Conservation (phyloP, 129 eudicot species). For the Flaveria sonorensis region DNA sequence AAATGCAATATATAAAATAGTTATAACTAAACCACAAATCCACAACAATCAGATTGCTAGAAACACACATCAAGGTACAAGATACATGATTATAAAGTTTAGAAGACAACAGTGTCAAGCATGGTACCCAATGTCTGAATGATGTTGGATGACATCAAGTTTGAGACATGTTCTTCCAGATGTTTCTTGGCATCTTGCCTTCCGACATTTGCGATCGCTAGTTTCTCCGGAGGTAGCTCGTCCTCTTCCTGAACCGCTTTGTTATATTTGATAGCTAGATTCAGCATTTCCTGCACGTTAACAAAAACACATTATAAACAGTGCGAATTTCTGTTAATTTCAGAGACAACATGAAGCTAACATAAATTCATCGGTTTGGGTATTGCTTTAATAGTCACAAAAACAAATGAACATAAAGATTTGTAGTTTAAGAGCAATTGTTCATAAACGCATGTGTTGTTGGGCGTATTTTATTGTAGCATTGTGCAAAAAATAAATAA, state of each 20-base stretch:
- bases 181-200: constrained; percentile 94
- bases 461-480: neutral
- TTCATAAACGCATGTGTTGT: neutral
- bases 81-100: constrained; percentile 20
- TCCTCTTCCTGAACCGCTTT: constrained; percentile 96
- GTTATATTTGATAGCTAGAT: constrained; percentile 68
- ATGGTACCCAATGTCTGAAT: constrained; percentile 84
- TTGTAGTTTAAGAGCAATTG: neutral
- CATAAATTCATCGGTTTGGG: neutral
- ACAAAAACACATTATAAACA: neutral
- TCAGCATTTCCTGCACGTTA: constrained; percentile 71
- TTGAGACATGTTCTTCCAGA: constrained; percentile 92
- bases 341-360: neutral
- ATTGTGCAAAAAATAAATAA: neutral
- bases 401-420: neutral
- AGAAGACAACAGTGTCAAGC: constrained; percentile 91
- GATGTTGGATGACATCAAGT: constrained; percentile 86
- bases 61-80: constrained; percentile 20
- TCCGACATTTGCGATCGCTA: constrained; percentile 89
- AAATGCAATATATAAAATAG: neutral
- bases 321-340: neutral
- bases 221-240: constrained; percentile 81
- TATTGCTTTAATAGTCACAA: neutral
- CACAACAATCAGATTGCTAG: constrained; percentile 3
- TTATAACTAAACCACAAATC: constrained; percentile 1